phyloP scores from a whole-genome alignment of 208 protist genomes.

The Kentomonas sorsogonicus region DNA sequence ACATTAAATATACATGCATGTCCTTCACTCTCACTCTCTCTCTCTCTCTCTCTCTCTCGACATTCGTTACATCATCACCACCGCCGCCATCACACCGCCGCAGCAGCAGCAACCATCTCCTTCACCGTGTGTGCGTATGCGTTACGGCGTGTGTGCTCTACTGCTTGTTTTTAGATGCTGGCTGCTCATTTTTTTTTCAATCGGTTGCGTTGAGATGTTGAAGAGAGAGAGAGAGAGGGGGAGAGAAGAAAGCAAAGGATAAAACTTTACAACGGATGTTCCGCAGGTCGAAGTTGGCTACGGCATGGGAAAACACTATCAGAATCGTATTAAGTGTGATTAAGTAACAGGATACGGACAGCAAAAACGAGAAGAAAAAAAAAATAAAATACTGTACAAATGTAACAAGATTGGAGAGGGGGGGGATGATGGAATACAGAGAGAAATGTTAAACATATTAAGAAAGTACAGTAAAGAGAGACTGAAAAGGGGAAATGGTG shows the following conservation, averaged over 20 bases:
- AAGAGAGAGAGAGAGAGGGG: constrained; percentile 4
- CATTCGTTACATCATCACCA: no score
- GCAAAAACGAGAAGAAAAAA: constrained; percentile 7
- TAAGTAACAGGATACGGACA: constrained; percentile 5
- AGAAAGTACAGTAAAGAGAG: constrained; percentile 8
- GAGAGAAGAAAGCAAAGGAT: constrained; percentile 9
- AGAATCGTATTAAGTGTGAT: no score
- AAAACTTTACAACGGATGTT: constrained; percentile 9
- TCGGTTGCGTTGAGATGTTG: no score
- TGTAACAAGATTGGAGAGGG: constrained; percentile 5
- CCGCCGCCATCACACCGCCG: no score
- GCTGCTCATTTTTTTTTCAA: no score
- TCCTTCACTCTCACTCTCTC: neutral
- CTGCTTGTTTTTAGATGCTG: no score
- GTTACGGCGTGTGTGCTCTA: no score
- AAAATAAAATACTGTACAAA: constrained; percentile 2
- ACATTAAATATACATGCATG: neutral
- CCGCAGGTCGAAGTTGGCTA: no score
- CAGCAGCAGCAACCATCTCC: no score
- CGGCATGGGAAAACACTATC: no score
- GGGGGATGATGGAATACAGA: constrained; percentile 5
- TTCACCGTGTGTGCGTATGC: no score
- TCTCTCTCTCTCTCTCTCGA: neutral
- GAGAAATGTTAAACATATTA: constrained; percentile 1
- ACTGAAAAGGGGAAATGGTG: neutral